Evolutionary conservation across 2,329 filamentous ascomycete genomes (phyloP).

Genomic region (Akanthomyces lecanii): DNA sequence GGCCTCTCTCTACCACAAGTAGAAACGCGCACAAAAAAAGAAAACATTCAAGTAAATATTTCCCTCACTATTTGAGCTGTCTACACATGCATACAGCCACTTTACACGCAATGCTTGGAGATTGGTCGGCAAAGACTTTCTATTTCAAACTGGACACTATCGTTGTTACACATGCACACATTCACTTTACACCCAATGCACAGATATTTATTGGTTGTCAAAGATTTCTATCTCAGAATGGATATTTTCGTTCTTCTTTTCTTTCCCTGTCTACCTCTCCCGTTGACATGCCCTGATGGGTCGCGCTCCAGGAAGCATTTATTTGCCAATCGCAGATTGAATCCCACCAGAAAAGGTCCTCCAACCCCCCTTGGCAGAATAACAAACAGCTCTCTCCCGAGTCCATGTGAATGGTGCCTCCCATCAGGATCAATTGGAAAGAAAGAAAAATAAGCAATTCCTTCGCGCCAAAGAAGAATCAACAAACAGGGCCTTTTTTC

Average conservation of each 20-base stretch:
- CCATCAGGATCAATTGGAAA: background rate
- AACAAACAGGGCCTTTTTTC: background rate
- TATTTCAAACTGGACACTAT: too few relatives aligned
- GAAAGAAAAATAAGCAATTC: background rate
- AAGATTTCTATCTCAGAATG: constrained; percentile 2
- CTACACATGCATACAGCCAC: too few relatives aligned
- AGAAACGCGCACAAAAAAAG: too few relatives aligned
- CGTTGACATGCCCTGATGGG: constrained; percentile 1
- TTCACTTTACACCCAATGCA: background rate
- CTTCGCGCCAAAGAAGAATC: background rate
- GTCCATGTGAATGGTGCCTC: background rate
- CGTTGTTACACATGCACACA: too few relatives aligned
- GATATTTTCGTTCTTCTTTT: background rate
- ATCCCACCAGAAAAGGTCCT: constrained; percentile 3
- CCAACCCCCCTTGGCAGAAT: constrained; percentile 5
- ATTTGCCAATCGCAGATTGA: background rate
- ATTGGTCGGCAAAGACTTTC: too few relatives aligned
- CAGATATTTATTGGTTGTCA: background rate
- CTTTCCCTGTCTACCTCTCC: constrained; percentile 13
- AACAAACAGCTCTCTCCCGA: background rate
- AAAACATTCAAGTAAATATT: too few relatives aligned
- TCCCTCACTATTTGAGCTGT: too few relatives aligned
- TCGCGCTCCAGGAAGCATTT: background rate
- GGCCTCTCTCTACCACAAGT: too few relatives aligned
- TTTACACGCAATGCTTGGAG: too few relatives aligned